Evolutionary conservation across 768 basidiomycete genomes (phyloP), one percentile per base, ranked within the genome.

Genomic region (Termitomyces sp.): DNA sequence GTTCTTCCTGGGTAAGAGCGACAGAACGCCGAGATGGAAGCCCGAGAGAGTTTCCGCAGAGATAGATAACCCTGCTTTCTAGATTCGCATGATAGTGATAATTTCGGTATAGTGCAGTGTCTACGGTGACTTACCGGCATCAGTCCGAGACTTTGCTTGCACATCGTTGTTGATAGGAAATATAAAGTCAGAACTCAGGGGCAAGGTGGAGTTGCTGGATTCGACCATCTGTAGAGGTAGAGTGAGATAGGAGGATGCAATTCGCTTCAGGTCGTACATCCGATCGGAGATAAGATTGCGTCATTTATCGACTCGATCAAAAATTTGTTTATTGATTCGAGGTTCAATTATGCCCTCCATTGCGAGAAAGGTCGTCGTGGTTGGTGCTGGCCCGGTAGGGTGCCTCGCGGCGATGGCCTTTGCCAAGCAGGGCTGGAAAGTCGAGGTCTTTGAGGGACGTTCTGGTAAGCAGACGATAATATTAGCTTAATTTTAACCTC

Each of bases 41-140:
- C 4, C 97, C 97, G 10, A 98, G 82, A 28, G 95, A 98, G 75
- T 99, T 98, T 36, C 97, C 97, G 70, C 93, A 95, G 54, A 99
- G 85, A 72, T 99, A 99, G 36, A 87, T 84, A 71, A 85, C 87
- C 57, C 77, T 75, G 57, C 68, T 70, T 52, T 84, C 83, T 79
- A 71, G 73, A 77, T 61, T 58, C 40, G 33, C 52, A 57, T 56
- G 50, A 30, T 50, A 49, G 64, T 52, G 51, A 64, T 57, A 49
- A 64, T 57, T 7, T 32, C 14, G 47, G 44, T 14, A 44, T 43
- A 35, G 28, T 41, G 38, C 12, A 46, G 36, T 36, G 30, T 52
- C 32, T 20, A n/a, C 48, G 26, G 41, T 33, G 28, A 55, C 71
- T 60, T 55, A 82, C 82, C 78, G 65, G 73, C 70, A 36, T 77